These are phyloP conservation scores for Neurospora sp. DNA, from an alignment of 495 filamentous ascomycete genomes.

Conservation along the genomic window DNA sequence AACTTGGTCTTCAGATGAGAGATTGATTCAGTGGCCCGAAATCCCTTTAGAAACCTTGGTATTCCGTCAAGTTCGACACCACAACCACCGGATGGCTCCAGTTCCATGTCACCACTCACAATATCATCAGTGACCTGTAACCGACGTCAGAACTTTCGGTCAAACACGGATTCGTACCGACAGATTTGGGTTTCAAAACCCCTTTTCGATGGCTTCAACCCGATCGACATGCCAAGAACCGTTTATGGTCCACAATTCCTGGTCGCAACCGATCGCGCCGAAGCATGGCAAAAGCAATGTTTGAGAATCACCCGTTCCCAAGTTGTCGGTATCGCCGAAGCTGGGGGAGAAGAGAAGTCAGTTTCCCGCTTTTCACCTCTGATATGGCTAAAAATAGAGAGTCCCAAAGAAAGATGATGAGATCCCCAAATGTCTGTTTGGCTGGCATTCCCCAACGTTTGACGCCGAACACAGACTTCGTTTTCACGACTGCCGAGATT, in stretches of 20 bases:
- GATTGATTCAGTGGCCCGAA: neutral
- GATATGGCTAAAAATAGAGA: neutral
- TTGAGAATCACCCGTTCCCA: neutral
- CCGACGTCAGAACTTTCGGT: neutral
- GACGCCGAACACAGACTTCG: neutral
- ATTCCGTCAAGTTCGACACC: neutral
- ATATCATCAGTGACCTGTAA: neutral
- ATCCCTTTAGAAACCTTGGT: neutral
- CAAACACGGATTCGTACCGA: neutral
- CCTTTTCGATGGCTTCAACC: neutral
- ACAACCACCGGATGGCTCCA: neutral
- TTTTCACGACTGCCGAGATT: neutral
- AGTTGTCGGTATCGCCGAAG: neutral
- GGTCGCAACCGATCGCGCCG: neutral
- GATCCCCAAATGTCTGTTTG: neutral
- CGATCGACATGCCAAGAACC: neutral
- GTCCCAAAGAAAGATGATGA: neutral
- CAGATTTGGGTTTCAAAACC: neutral
- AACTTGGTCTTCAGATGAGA: neutral
- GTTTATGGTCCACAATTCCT: neutral
- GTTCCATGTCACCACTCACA: neutral
- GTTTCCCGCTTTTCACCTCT: neutral
- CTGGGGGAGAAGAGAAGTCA: neutral
- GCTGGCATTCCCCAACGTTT: neutral
- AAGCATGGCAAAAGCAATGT: neutral